Conservation (phyloP, 176 grass and related monocot genomes). For the Aechmea fasciata region DNA sequence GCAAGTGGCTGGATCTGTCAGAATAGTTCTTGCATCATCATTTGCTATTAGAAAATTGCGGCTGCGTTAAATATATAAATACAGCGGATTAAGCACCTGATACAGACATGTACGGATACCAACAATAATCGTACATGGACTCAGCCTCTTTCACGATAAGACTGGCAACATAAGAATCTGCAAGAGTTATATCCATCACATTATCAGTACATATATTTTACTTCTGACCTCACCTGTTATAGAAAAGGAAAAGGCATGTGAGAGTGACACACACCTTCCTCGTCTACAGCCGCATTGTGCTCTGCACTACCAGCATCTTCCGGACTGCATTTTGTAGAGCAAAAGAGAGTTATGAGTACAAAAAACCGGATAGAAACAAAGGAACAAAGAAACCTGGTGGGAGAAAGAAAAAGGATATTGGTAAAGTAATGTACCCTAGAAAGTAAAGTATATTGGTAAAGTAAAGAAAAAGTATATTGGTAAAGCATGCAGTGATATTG, state of each 20-base stretch:
- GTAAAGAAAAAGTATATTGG: neutral
- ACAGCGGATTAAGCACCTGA: constrained; percentile 30
- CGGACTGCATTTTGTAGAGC: constrained; percentile 29
- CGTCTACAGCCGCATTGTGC: constrained; percentile 26
- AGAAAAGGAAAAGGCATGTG: neutral
- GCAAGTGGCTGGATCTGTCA: constrained; percentile 60
- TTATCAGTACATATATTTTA: no score
- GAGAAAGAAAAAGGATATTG: neutral
- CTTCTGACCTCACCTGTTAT: neutral
- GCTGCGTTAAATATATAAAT: neutral
- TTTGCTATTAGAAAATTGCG: neutral
- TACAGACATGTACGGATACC: constrained; percentile 83
- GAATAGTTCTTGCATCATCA: constrained; percentile 16
- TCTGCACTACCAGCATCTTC: constrained; percentile 44
- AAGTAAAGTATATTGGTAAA: neutral
- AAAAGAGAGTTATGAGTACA: neutral
- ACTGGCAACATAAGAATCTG: constrained; percentile 70
- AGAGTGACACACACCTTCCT: constrained; percentile 29
- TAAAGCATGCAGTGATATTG: no score
- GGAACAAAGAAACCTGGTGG: neutral
- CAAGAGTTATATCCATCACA: neutral
- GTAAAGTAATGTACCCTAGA: no score
- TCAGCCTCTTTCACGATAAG: constrained; percentile 72
- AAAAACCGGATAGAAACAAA: neutral
- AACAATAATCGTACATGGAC: constrained; percentile 83